Evolutionary conservation across 106 monocot genomes (phyloP).

Genomic region (Iris macrosiphon): DNA sequence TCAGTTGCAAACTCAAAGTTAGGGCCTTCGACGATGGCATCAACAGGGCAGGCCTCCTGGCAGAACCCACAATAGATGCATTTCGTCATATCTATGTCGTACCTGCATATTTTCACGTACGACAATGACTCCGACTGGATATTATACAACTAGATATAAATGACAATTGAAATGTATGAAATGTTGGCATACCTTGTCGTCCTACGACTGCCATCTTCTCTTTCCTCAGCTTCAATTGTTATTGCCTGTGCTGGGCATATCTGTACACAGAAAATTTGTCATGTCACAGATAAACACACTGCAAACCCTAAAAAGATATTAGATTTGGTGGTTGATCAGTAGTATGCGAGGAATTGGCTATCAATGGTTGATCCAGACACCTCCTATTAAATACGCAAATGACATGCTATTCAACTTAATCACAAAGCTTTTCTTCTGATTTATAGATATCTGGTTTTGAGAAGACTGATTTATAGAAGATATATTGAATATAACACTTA

Average conservation of each 20-base stretch:
- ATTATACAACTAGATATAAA: neutral
- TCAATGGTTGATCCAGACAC: too few species aligned
- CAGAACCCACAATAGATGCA: conserved; percentile 98
- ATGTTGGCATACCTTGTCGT: conserved; percentile 60
- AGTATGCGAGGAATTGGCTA: too few species aligned
- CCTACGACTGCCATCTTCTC: conserved; percentile 94
- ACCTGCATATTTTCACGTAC: conserved; percentile 35
- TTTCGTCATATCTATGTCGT: conserved; percentile 97
- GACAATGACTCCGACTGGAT: neutral
- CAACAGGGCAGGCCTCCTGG: conserved; percentile 97
- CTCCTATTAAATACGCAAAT: too few species aligned
- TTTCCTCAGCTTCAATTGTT: conserved; percentile 96
- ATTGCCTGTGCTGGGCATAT: conserved; percentile 99
- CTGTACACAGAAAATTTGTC: conserved; percentile 10
- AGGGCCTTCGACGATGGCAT: conserved; percentile 95
- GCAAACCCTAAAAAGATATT: too few species aligned
- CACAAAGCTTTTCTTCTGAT: too few species aligned
- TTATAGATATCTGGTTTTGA: too few species aligned
- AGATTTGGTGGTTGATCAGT: too few species aligned
- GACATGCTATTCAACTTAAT: too few species aligned
- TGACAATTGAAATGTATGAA: neutral
- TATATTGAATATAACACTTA: conserved; percentile 32
- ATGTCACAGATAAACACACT: neutral
- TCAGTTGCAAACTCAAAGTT: conserved; percentile 98
- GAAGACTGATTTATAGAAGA: too few species aligned